Conservation (phyloP, 2,329 filamentous ascomycete species). For the Diaporthe citri region DNA sequence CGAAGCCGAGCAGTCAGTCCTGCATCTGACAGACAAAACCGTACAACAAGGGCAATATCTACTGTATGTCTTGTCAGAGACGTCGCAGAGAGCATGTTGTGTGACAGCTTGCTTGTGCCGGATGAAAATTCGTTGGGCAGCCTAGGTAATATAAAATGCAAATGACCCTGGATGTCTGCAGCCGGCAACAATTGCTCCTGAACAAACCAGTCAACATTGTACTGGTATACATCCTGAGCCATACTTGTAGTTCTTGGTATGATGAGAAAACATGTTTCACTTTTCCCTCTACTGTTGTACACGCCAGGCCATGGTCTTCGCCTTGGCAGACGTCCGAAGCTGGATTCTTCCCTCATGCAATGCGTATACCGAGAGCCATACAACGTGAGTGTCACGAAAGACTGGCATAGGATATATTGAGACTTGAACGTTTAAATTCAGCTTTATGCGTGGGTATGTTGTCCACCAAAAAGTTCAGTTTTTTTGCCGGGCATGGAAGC, state of each 20-base stretch:
- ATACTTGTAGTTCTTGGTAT: neutral
- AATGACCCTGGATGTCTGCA: too few species aligned
- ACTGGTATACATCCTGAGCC: neutral
- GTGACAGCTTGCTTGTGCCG: neutral
- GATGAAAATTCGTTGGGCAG: too few species aligned
- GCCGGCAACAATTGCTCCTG: neutral
- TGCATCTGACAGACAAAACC: neutral
- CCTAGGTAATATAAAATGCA: neutral
- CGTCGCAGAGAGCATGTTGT: neutral
- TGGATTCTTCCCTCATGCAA: neutral
- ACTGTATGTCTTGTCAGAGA: neutral
- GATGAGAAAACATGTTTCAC: neutral
- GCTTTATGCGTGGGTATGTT: neutral
- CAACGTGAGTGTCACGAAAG: neutral
- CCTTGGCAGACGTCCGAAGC: neutral
- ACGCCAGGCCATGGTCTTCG: neutral
- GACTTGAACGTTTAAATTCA: neutral
- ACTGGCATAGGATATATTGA: neutral
- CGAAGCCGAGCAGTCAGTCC: constrained; percentile 10
- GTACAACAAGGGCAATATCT: neutral
- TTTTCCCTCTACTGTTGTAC: neutral
- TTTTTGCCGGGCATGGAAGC: neutral
- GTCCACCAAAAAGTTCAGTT: neutral
- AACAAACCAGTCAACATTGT: neutral
- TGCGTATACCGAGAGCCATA: neutral